phyloP scores from a whole-genome alignment of 108 stramenopile species.

The Skeletonema marinoi region DNA sequence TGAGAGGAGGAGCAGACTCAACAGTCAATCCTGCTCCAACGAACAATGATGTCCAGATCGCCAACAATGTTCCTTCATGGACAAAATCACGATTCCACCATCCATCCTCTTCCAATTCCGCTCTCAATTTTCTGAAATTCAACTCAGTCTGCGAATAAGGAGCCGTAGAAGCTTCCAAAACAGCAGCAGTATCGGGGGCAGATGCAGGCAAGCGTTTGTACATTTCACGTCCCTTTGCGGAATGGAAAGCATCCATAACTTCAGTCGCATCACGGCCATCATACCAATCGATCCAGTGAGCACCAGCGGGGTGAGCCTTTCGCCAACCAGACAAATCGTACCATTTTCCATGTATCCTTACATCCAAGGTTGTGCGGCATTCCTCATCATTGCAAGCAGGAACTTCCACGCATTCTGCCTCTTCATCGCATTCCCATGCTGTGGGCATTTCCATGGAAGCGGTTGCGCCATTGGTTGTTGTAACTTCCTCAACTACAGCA shows the following conservation, averaged over 20 bases:
- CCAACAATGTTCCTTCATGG: conserved; percentile 76
- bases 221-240: conserved; percentile 77
- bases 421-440: conserved; percentile 78
- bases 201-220: conserved; percentile 76
- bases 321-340: conserved; percentile 93
- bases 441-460: conserved; percentile 6
- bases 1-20: conserved; percentile 50
- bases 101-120: conserved; percentile 79
- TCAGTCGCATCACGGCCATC: conserved; percentile 94
- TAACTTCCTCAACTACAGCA: conserved; percentile 9
- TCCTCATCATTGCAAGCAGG: conserved; percentile 61
- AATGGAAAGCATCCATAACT: conserved; percentile 94
- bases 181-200: conserved; percentile 21
- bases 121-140: conserved; percentile 80
- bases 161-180: conserved; percentile 50
- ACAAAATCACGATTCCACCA: conserved; percentile 89
- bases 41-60: conserved; percentile 69
- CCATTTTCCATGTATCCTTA: conserved; percentile 86
- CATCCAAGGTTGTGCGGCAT: conserved; percentile 77
- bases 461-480: neutral
- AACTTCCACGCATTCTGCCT: conserved; percentile 71
- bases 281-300: conserved; percentile 94
- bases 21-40: conserved; percentile 60
- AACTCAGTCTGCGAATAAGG: conserved; percentile 69
- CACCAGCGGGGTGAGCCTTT: conserved; percentile 90